phyloP scores from a whole-genome alignment of 1,284 basidiomycete genomes.

The Ustilago nuda region DNA sequence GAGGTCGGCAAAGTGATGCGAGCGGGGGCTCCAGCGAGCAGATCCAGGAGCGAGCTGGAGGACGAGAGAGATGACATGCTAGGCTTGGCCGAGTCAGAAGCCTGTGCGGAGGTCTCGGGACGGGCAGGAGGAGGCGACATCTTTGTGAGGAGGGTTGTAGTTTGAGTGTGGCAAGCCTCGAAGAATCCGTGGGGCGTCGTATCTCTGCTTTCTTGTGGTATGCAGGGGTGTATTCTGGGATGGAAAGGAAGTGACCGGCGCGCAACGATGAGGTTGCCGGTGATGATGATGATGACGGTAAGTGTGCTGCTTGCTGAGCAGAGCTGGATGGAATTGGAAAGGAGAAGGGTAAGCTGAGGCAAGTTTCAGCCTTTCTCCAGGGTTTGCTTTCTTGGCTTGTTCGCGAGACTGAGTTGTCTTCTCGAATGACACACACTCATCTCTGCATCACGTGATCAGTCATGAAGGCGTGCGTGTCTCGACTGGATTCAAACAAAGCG shows the following conservation, averaged over 20 bases:
- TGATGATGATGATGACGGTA: conserved; percentile 5
- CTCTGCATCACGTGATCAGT: no score
- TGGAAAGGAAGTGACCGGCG: conserved; percentile 1
- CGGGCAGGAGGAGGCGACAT: conserved; percentile 20
- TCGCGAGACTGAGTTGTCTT: not conserved
- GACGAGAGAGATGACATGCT: conserved; percentile 6
- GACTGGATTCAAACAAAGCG: no score
- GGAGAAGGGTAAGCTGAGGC: not conserved
- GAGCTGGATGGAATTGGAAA: not conserved
- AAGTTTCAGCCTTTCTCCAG: conserved; percentile 1
- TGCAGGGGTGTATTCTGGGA: conserved; percentile 6
- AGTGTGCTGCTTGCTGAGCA: not conserved
- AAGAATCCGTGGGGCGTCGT: not conserved
- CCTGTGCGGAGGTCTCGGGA: not conserved
- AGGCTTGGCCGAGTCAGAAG: conserved; percentile 1
- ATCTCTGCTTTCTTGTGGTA: not conserved
- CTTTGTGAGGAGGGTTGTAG: not conserved
- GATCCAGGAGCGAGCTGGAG: conserved; percentile 41
- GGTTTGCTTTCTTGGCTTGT: not conserved
- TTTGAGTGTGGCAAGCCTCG: not conserved
- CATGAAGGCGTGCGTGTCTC: no score
- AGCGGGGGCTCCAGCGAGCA: conserved; percentile 41
- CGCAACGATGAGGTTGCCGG: no score
- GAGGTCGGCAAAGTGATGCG: conserved; percentile 36
- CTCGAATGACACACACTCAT: not conserved